A percentile compares a stretch with the other conserved stretches of the same genome.
Conservation (phyloP, 202 grass and related monocot species). For the Cymbopogon flexuosus region DNA sequence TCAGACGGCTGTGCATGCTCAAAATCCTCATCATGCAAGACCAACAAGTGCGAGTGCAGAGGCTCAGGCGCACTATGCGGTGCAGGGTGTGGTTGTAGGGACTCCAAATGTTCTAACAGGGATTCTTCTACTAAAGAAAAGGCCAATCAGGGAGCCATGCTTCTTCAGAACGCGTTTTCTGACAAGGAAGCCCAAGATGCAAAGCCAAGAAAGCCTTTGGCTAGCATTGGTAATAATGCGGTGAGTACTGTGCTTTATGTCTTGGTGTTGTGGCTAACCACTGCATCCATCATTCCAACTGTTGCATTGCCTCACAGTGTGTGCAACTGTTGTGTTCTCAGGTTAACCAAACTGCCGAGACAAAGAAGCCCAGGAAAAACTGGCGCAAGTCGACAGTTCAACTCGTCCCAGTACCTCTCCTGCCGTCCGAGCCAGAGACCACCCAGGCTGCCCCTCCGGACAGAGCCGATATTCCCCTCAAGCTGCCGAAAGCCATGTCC, state of each 20-base stretch:
- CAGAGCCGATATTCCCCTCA: constrained; percentile 52
- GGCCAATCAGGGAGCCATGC: constrained; percentile 46
- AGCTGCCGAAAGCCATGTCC: constrained; percentile 75
- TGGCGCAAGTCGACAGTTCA: constrained; percentile 76
- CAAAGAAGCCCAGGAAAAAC: constrained; percentile 56
- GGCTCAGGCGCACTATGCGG: constrained; percentile 43
- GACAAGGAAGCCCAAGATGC: constrained; percentile 36
- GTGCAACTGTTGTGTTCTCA: constrained; percentile 24
- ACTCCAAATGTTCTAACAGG: constrained; percentile 72
- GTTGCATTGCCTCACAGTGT: constrained; percentile 11
- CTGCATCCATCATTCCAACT: background rate
- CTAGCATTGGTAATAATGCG: constrained; percentile 56
- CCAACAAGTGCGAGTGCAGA: constrained; percentile 66
- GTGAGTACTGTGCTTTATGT: constrained; percentile 31
- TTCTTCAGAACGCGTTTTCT: constrained; percentile 55
- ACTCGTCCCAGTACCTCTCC: constrained; percentile 44
- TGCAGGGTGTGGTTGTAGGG: constrained; percentile 50
- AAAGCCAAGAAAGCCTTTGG: constrained; percentile 55
- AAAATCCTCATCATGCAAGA: constrained; percentile 55
- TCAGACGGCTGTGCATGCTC: constrained; percentile 54
- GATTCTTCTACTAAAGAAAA: constrained; percentile 31
- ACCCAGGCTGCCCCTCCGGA: constrained; percentile 24
- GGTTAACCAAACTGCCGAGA: constrained; percentile 30
- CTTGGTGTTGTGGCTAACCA: background rate
- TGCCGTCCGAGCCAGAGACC: constrained; percentile 15